phyloP scores from a whole-genome alignment of 768 basidiomycete genomes.

The Pleurotus salmoneostramineus region DNA sequence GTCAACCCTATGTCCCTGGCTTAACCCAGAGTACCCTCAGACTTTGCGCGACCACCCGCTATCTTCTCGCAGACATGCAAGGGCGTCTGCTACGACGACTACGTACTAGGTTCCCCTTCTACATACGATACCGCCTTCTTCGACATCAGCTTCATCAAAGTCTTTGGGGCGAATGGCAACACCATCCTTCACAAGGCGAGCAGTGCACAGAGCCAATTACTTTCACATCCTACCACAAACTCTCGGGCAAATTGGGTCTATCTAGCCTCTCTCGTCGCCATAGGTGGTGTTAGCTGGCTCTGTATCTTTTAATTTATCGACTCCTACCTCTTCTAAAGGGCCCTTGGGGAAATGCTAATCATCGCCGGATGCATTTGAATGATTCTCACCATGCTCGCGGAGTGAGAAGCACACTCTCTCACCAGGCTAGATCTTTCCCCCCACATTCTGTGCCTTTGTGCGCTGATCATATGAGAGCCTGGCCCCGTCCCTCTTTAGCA shows the following conservation, averaged over 20 bases:
- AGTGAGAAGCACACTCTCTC: no score
- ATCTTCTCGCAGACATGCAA: constrained; percentile 60
- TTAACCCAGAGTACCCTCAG: constrained; percentile 13
- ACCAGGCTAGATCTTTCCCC: no score
- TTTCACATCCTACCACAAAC: background rate
- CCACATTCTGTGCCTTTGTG: no score
- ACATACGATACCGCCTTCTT: constrained; percentile 69
- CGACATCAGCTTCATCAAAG: constrained; percentile 58
- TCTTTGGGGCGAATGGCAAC: constrained; percentile 35
- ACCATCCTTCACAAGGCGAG: constrained; percentile 14
- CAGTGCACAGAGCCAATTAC: background rate
- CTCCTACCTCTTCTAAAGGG: no score
- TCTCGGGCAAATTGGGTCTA: background rate
- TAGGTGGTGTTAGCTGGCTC: background rate
- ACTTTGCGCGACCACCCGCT: constrained; percentile 46
- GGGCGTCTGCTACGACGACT: constrained; percentile 68
- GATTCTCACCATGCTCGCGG: no score
- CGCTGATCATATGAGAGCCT: no score
- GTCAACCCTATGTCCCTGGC: background rate
- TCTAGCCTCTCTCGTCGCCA: background rate
- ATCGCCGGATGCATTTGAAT: no score
- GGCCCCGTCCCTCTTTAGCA: no score
- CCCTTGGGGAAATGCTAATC: no score
- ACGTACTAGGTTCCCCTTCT: constrained; percentile 58
- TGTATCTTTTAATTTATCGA: no score